Percentiles rank a stretch among this genome's conserved stretches.
Conservation (phyloP, 768 basidiomycete genomes). For the Neoboletus brunneissimus region DNA sequence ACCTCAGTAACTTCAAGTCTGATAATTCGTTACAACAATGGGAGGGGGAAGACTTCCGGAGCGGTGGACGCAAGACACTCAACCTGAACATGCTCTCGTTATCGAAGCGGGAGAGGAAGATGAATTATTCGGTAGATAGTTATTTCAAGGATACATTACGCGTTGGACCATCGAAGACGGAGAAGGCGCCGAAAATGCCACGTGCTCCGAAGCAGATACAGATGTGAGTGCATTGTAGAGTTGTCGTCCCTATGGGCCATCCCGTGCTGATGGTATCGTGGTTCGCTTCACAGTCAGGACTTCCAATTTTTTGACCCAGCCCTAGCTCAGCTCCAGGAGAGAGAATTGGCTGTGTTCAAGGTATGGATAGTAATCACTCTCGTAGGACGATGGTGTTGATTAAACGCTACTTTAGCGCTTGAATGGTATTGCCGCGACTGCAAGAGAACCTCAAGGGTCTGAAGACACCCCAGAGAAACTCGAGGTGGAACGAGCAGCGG, state of each 20-base stretch:
- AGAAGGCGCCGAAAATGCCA: slow-evolving; percentile 80
- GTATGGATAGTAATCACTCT: slow-evolving; percentile 31
- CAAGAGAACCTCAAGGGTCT: slow-evolving; percentile 62
- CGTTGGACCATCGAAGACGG: slow-evolving; percentile 70
- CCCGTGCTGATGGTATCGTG: neutral
- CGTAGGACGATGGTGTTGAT: neutral
- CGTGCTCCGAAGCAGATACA: slow-evolving; percentile 85
- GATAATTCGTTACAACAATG: slow-evolving; percentile 89
- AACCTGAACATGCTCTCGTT: slow-evolving; percentile 80
- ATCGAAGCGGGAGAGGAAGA: slow-evolving; percentile 91
- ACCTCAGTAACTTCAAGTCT: slow-evolving; percentile 94
- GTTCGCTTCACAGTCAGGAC: slow-evolving; percentile 61
- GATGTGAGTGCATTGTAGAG: slow-evolving; percentile 50
- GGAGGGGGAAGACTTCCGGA: slow-evolving; percentile 92
- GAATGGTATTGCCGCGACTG: slow-evolving; percentile 63
- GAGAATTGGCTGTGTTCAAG: slow-evolving; percentile 80
- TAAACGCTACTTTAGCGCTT: slow-evolving; percentile 41
- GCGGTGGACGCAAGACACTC: slow-evolving; percentile 70
- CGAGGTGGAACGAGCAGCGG: slow-evolving; percentile 73
- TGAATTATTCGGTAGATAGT: slow-evolving; percentile 90
- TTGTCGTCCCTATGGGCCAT: neutral
- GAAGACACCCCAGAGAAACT: slow-evolving; percentile 82
- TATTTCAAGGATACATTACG: slow-evolving; percentile 94
- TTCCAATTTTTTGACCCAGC: slow-evolving; percentile 94
- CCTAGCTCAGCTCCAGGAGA: slow-evolving; percentile 78